Evolutionary conservation across 768 basidiomycete genomes (phyloP).

Genomic region (Agaricus blazei): DNA sequence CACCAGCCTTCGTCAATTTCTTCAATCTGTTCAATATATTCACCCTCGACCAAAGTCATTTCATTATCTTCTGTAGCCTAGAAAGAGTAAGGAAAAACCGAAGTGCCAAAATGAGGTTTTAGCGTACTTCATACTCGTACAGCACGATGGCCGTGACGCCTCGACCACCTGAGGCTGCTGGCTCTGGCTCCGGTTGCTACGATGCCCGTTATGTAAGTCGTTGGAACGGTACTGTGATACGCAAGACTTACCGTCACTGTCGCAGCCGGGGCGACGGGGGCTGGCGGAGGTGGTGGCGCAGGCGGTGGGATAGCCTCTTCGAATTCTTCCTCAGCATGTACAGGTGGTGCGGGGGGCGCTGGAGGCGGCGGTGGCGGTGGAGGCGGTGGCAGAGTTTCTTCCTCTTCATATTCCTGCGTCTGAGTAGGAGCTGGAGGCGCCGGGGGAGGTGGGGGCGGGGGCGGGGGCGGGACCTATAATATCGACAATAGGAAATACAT

Average conservation of each 20-base stretch:
- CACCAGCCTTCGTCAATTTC: slow-evolving; percentile 92
- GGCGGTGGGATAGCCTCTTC: slow-evolving; percentile 27
- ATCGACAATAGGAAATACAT: slow-evolving; percentile 1
- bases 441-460: slow-evolving; percentile 28
- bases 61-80: slow-evolving; percentile 86
- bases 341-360: slow-evolving; percentile 35
- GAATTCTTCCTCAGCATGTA: slow-evolving; percentile 12
- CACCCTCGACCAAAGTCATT: slow-evolving; percentile 73
- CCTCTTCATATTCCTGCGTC: slow-evolving; percentile 17
- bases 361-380: slow-evolving; percentile 30
- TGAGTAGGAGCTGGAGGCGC: slow-evolving; percentile 31
- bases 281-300: slow-evolving; percentile 48
- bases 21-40: slow-evolving; percentile 77
- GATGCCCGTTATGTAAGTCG: slow-evolving; percentile 17
- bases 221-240: background rate
- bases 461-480: slow-evolving; percentile 31
- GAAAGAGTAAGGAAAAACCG: background rate
- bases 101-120: background rate
- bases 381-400: slow-evolving; percentile 30
- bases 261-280: slow-evolving; percentile 39
- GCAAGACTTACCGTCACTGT: slow-evolving; percentile 20
- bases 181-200: slow-evolving; percentile 31
- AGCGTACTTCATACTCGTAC: slow-evolving; percentile 70
- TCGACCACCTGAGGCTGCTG: slow-evolving; percentile 20
- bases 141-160: slow-evolving; percentile 72